These are phyloP conservation scores for Debaryomyces coudertii DNA, from an alignment of 1,139 yeast genomes.

Conservation along the genomic window DNA sequence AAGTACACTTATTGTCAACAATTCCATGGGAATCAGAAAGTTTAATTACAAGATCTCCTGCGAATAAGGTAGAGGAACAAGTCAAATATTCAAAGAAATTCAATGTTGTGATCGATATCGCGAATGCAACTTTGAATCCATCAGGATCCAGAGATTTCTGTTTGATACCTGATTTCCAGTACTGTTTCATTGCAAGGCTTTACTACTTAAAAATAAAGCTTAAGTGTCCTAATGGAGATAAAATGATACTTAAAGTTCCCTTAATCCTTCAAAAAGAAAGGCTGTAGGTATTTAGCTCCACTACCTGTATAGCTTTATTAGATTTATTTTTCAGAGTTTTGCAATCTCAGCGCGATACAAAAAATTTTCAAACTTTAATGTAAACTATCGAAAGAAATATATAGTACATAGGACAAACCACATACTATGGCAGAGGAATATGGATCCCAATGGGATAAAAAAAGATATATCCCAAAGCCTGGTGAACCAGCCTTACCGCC, in stretches of 20 bases:
- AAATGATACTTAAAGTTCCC: slow-evolving; percentile 36
- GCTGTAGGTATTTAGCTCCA: background rate
- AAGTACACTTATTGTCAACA: slow-evolving; percentile 15
- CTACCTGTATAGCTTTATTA: background rate
- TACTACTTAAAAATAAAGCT: slow-evolving; percentile 38
- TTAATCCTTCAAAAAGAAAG: slow-evolving; percentile 25
- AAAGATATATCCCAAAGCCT: slow-evolving; percentile 66
- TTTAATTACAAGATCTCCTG: slow-evolving; percentile 14
- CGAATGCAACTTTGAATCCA: slow-evolving; percentile 18
- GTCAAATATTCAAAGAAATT: slow-evolving; percentile 25
- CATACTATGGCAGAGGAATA: slow-evolving; percentile 21
- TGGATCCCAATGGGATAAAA: slow-evolving; percentile 55
- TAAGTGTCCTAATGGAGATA: slow-evolving; percentile 33
- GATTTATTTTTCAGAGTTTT: slow-evolving; percentile 3
- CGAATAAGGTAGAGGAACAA: slow-evolving; percentile 21
- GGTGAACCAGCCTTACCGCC: slow-evolving; percentile 87
- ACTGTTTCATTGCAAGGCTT: slow-evolving; percentile 37
- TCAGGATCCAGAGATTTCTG: slow-evolving; percentile 27
- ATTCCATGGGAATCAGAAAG: slow-evolving; percentile 29
- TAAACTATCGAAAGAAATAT: background rate
- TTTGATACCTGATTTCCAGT: slow-evolving; percentile 44
- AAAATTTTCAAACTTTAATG: slow-evolving; percentile 2
- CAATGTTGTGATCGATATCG: slow-evolving; percentile 26
- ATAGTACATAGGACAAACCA: background rate
- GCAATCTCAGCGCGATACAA: slow-evolving; percentile 10